Base-by-base conservation (phyloP, 305 asterid genomes). In the Coffea humblotiana region DNA sequence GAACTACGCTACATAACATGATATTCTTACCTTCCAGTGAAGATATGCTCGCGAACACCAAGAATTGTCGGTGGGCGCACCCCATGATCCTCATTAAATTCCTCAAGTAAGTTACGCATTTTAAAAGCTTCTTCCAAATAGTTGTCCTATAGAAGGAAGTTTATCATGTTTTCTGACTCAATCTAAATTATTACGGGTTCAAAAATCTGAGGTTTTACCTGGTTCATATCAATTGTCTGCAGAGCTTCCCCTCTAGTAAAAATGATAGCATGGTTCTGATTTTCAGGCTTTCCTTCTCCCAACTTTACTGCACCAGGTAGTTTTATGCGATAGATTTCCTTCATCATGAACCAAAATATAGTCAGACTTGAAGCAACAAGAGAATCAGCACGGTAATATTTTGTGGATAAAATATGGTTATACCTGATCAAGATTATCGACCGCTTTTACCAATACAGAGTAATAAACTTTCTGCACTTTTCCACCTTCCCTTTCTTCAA, bases 291-390 rank as follows among this genome's bases (percentile, higher is more conserved):
- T 75, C 99, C 99, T 89, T 96, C 99, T 73, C 99, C 99, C 66
- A 96, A 94, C 88, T 96, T 96, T 78, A 98, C 98, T 82, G 94
- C 95, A 83, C 99, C 99, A 82, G 99, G 99, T 84, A 96, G 99
- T 90, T 92, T 91, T 75, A 96, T 85, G 49, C 98, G 91, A 86
- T 90, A 96, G 86, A 96, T 90, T 90, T 96, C 99, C 98, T 96
- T 82, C 80, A 90, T 61, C 74, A 77, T 68, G 71, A 82, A 81
- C 83, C 72, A 79, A 82, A 74, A 79, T 64, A 65, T 43, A 81
- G 82, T 89, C 83, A 89, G 87, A 56, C 21, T 72, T 29, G 47
- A 16, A 29, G 54, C 58, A 67, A 70, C 21, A 70, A 75, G n/a
- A 48, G 43, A 79, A 81, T 72, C 67, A 71, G 47, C 21, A 58